A percentile compares a stretch with the other conserved stretches of the same genome.
Conservation (phyloP, 306 rosid genomes). For the Prunus kanzakura region DNA sequence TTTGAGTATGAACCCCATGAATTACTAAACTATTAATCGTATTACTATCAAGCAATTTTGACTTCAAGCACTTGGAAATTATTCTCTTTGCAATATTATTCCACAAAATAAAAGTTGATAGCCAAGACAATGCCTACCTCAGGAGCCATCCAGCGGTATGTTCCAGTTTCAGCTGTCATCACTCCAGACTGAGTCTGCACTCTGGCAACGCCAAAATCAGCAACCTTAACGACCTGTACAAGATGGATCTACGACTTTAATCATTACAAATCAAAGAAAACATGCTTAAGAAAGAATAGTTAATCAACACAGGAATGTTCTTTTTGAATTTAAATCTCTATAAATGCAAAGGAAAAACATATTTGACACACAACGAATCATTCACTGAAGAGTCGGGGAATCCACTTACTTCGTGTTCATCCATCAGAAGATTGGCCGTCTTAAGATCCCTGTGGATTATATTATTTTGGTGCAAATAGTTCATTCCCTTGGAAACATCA, state of each 20-base stretch:
- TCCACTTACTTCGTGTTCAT: slow-evolving; percentile 85
- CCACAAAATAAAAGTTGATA: not conserved
- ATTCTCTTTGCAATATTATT: not conserved
- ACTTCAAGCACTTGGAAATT: not conserved
- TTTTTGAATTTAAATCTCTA: not conserved
- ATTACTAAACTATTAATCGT: not conserved
- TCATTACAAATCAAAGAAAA: not conserved
- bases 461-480: slow-evolving; percentile 94
- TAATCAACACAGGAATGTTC: not conserved
- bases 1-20: not conserved
- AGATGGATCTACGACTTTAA: slow-evolving; percentile 7
- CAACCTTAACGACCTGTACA: slow-evolving; percentile 91
- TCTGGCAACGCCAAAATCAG: slow-evolving; percentile 99
- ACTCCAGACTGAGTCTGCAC: slow-evolving; percentile 95
- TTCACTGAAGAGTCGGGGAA: slow-evolving; percentile 27
- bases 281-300: not conserved
- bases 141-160: slow-evolving; percentile 99
- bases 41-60: not conserved
- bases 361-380: slow-evolving; percentile 10
- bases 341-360: slow-evolving; percentile 7
- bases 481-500: slow-evolving; percentile 96
- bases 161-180: slow-evolving; percentile 99
- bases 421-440: slow-evolving; percentile 99
- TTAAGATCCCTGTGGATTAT: slow-evolving; percentile 99
- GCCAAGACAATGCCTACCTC: slow-evolving; percentile 57